Evolutionary conservation across 140 eudicot genomes (phyloP).

Genomic region (Flaveria floridana): DNA sequence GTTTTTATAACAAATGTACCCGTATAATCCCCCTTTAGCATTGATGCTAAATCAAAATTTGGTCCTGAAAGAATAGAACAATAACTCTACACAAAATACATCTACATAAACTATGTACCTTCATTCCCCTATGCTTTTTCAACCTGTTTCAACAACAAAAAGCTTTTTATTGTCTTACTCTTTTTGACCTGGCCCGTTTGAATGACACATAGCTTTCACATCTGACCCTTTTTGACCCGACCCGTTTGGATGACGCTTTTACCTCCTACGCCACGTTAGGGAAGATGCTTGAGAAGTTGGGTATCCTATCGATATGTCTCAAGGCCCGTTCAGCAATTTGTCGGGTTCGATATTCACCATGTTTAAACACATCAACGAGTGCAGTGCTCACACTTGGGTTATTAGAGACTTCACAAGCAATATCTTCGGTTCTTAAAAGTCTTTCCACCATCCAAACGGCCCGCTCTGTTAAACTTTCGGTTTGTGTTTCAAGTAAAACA

Average conservation of each 20-base stretch:
- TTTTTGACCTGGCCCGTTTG: not conserved
- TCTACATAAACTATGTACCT: constrained; percentile 9
- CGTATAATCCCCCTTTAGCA: no score
- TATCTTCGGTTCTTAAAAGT: constrained; percentile 57
- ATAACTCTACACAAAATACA: not conserved
- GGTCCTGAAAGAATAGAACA: not conserved
- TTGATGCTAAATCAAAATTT: not conserved
- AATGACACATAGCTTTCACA: not conserved
- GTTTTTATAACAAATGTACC: no score
- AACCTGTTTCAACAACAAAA: not conserved
- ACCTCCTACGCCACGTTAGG: constrained; percentile 43
- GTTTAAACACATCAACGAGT: constrained; percentile 77
- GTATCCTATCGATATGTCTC: constrained; percentile 73
- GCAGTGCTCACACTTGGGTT: constrained; percentile 72
- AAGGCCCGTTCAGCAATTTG: constrained; percentile 87
- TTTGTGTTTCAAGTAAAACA: constrained; percentile 66
- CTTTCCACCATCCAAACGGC: constrained; percentile 89
- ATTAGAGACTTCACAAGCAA: constrained; percentile 59
- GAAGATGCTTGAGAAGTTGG: constrained; percentile 79
- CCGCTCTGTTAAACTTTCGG: constrained; percentile 55
- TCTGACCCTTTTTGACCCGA: not conserved
- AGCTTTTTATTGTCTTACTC: not conserved
- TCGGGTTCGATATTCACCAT: constrained; percentile 69
- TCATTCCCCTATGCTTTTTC: constrained; percentile 1
- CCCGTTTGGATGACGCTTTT: not conserved